phyloP scores from a whole-genome alignment of 208 protist genomes.

The Crithidia sp. region DNA sequence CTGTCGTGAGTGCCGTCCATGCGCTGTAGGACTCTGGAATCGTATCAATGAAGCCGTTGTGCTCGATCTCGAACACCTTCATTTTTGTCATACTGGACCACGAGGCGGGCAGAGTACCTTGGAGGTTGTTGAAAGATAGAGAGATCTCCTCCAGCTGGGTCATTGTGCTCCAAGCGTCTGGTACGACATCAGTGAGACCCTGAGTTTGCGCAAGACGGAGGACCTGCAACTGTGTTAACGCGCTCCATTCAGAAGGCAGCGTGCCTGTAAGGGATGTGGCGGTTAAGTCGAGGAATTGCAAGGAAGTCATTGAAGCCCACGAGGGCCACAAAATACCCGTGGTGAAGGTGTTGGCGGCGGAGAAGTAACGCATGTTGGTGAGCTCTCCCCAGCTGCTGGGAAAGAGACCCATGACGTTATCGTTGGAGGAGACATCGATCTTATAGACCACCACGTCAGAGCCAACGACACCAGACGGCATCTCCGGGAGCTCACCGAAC shows the following conservation, averaged over 20 bases:
- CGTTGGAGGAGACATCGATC: constrained; percentile 8
- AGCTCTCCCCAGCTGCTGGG: constrained; percentile 12
- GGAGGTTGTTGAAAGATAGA: neutral
- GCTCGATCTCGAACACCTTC: neutral
- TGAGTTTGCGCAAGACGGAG: neutral
- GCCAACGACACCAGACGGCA: neutral
- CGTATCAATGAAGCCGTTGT: neutral
- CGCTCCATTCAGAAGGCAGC: constrained; percentile 5
- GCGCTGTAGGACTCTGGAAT: neutral
- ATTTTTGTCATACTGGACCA: neutral
- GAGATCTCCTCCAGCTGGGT: constrained; percentile 5
- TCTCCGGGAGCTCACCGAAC: constrained; percentile 1
- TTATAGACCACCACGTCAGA: constrained; percentile 11
- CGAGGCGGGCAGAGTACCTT: neutral
- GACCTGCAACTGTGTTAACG: neutral
- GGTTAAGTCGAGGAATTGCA: constrained; percentile 1
- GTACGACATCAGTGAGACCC: neutral
- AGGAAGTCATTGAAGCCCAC: neutral
- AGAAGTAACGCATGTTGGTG: neutral
- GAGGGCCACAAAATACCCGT: neutral
- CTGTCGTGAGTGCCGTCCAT: neutral
- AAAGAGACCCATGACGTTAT: neutral
- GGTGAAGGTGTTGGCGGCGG: constrained; percentile 11
- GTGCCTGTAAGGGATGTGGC: constrained; percentile 1
- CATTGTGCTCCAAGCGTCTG: neutral